Conservation (phyloP, 2,329 filamentous ascomycete species). For the Decorospora gaudefroyi region DNA sequence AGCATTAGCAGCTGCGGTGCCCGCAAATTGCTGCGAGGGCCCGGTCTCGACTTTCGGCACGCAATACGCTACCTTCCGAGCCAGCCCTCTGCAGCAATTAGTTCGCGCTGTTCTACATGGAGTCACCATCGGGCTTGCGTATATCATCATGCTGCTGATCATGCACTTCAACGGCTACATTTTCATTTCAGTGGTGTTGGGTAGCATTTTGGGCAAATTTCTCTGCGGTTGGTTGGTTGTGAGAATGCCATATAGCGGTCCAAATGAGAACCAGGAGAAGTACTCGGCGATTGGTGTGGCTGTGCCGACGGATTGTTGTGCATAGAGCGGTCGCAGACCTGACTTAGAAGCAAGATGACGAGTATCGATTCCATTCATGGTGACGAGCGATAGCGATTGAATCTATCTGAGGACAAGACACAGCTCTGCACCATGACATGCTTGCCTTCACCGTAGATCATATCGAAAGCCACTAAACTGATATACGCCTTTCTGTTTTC, state of each 20-base stretch:
- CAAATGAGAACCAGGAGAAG: constrained; percentile 33
- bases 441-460: too few species aligned
- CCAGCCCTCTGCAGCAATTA: constrained; percentile 67
- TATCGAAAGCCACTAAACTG: too few species aligned
- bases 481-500: too few species aligned
- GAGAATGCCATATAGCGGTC: constrained; percentile 29
- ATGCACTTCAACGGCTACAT: constrained; percentile 73
- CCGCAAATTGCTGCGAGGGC: constrained; percentile 34
- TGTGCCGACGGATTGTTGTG: constrained; percentile 40
- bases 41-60: constrained; percentile 26
- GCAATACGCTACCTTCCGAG: constrained; percentile 51
- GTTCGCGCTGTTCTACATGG: constrained; percentile 70
- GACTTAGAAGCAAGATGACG: too few species aligned
- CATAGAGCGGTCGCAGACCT: constrained; percentile 14
- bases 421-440: too few species aligned
- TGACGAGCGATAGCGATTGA: too few species aligned
- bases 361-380: too few species aligned
- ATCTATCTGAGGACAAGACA: too few species aligned
- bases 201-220: constrained; percentile 72
- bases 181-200: constrained; percentile 80
- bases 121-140: constrained; percentile 73
- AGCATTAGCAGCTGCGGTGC: constrained; percentile 21
- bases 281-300: constrained; percentile 27
- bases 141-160: constrained; percentile 75
- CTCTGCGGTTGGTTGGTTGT: constrained; percentile 67